Percentiles rank a stretch among this genome's conserved stretches.
Conservation (phyloP, 2,329 filamentous ascomycete genomes). For the Ceratocystis albifundus region DNA sequence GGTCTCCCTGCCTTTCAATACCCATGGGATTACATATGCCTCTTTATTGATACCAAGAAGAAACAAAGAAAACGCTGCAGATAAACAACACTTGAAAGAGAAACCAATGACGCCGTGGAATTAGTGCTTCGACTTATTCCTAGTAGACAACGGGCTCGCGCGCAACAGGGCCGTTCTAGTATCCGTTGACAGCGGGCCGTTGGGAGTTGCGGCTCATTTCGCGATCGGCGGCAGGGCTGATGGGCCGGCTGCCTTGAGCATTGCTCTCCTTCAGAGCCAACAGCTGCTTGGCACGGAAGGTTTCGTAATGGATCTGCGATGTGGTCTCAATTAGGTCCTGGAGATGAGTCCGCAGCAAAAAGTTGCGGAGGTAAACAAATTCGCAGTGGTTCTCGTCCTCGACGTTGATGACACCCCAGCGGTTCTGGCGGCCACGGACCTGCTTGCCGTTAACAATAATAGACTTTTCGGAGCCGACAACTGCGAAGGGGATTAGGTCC, state of each 20-base stretch:
- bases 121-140: not conserved
- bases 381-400: conserved; percentile 99
- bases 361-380: conserved; percentile 96
- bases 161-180: conserved; percentile 44
- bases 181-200: conserved; percentile 97
- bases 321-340: conserved; percentile 99
- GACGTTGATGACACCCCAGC: conserved; percentile 98
- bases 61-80: conserved; percentile 21
- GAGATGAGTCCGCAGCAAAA: conserved; percentile 93
- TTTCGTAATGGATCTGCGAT: conserved; percentile 99
- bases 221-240: conserved; percentile 86
- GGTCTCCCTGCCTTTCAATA: not conserved
- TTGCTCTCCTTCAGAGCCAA: conserved; percentile 97
- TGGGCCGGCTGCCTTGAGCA: conserved; percentile 75
- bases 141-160: conserved; percentile 15
- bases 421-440: conserved; percentile 94
- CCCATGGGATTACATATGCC: conserved; percentile 5
- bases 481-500: conserved; percentile 92
- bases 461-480: conserved; percentile 94
- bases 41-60: conserved; percentile 19
- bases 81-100: conserved; percentile 23
- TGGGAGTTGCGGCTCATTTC: conserved; percentile 96
- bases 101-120: conserved; percentile 16
- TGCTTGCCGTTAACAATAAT: conserved; percentile 97
- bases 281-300: conserved; percentile 98